Evolutionary conservation across 306 rosid genomes (phyloP).

Genomic region (Prunus armeniaca): DNA sequence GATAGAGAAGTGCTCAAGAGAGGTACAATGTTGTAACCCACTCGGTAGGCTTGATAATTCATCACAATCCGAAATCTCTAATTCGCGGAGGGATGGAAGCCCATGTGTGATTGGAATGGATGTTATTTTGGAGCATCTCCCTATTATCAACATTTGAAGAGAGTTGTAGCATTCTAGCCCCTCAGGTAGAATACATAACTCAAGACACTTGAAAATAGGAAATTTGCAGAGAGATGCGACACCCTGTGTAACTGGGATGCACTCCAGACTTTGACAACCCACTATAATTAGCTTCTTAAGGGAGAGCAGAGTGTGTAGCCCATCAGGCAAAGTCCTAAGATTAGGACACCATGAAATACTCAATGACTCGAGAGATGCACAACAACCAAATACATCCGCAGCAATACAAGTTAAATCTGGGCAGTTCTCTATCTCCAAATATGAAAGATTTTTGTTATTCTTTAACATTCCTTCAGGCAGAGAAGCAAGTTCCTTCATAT

Average conservation of each 20-base stretch:
- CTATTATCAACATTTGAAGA: accelerated
- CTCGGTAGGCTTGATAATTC: not conserved
- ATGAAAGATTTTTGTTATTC: not conserved
- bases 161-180: too few species aligned
- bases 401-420: not conserved
- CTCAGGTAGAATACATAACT: too few species aligned
- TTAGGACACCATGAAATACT: accelerated
- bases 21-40: not conserved
- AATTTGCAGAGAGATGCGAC: not conserved
- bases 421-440: accelerated
- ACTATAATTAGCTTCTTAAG: accelerated
- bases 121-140: accelerated
- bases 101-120: not conserved
- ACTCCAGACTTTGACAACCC: accelerated
- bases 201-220: not conserved
- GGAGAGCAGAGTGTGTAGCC: not conserved
- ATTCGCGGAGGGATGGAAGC: not conserved
- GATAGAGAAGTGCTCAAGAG: not conserved
- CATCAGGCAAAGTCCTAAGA: not conserved
- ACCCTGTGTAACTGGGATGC: not conserved
- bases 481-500: not conserved
- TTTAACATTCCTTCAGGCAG: not conserved
- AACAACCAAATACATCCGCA: not conserved
- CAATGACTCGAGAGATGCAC: not conserved
- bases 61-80: accelerated